Percentiles rank a stretch among this genome's conserved stretches.
Evolutionary conservation across 352 stramenopile genomes (phyloP).

Genomic region (Globisporangium yorkense): DNA sequence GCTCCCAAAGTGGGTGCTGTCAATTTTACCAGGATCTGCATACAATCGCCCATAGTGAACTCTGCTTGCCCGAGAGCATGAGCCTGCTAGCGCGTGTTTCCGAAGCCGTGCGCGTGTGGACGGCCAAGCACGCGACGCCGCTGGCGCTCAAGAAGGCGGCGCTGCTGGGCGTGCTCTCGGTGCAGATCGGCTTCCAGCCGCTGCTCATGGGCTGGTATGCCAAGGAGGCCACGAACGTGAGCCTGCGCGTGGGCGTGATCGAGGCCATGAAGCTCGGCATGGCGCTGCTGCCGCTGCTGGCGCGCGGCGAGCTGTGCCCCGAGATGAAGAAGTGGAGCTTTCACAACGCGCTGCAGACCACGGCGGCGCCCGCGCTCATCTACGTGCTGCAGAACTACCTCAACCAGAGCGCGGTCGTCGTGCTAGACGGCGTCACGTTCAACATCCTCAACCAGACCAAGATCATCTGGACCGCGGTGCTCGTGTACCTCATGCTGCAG

Average conservation of each 20-base stretch:
- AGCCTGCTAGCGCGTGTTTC: background rate
- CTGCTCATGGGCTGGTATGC: conserved; percentile 76
- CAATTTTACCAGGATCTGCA: no score
- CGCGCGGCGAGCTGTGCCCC: conserved; percentile 32
- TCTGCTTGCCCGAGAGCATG: no score
- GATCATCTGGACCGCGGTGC: conserved; percentile 82
- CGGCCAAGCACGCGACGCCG: conserved; percentile 21
- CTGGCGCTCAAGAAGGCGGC: conserved; percentile 41
- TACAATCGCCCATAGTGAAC: no score
- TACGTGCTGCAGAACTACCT: conserved; percentile 83
- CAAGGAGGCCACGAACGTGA: conserved; percentile 45
- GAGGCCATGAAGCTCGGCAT: conserved; percentile 68
- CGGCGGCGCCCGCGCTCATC: conserved; percentile 63
- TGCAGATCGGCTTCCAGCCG: conserved; percentile 76
- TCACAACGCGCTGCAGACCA: conserved; percentile 51
- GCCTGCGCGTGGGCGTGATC: conserved; percentile 70
- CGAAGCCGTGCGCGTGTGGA: background rate
- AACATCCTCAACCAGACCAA: conserved; percentile 88
- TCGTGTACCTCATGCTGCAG: conserved; percentile 76
- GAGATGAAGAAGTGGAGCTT: conserved; percentile 70
- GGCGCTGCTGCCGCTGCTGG: conserved; percentile 51
- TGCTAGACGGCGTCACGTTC: conserved; percentile 77
- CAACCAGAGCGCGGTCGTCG: conserved; percentile 71
- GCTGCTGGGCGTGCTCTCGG: conserved; percentile 56
- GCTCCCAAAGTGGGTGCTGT: background rate